Evolutionary conservation across 2,329 filamentous ascomycete species (phyloP).

Genomic region (Colletotrichum tropicale): DNA sequence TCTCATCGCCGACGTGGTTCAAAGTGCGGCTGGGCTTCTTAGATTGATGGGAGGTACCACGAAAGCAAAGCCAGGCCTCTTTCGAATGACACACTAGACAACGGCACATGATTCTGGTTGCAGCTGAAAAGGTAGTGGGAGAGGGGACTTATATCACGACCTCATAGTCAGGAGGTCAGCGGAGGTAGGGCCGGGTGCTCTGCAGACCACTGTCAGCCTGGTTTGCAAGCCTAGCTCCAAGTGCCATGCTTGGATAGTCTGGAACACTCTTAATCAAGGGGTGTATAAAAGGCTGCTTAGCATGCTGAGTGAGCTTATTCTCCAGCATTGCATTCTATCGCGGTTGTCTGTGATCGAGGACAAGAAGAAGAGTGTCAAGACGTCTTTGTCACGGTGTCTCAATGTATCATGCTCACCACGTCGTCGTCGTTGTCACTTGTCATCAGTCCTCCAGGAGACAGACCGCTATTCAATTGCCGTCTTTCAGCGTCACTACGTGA

Average conservation of each 20-base stretch:
- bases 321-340: neutral
- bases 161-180: neutral
- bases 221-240: neutral
- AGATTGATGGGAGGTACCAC: too few species aligned
- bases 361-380: neutral
- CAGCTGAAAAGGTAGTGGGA: neutral
- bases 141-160: neutral
- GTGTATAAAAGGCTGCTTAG: neutral
- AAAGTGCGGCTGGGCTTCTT: too few species aligned
- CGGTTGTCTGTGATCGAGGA: too few species aligned
- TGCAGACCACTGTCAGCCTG: neutral
- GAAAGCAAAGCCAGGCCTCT: too few species aligned
- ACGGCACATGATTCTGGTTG: too few species aligned
- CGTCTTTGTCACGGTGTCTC: neutral
- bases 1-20: too few species aligned
- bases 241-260: neutral
- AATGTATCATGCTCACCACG: neutral
- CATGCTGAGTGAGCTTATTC: neutral
- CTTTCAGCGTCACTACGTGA: neutral
- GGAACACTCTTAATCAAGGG: neutral
- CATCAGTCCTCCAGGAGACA: neutral
- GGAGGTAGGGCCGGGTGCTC: neutral
- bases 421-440: accelerated
- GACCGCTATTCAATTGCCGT: accelerated
- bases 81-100: too few species aligned